These are phyloP conservation scores for Linaria vulgaris DNA, from an alignment of 257 asterid genomes.

Conservation along the genomic window DNA sequence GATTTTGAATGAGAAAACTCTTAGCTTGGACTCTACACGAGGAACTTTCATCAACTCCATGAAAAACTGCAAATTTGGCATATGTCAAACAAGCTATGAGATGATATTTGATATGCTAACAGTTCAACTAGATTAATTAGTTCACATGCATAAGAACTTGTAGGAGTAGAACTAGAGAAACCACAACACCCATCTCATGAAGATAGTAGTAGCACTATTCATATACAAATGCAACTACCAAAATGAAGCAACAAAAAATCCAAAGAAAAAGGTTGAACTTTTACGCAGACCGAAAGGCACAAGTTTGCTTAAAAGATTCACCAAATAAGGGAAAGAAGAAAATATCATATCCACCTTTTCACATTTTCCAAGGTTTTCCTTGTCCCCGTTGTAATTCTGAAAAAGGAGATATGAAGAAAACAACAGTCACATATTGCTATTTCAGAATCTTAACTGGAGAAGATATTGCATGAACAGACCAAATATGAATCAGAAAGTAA, in stretches of 20 bases:
- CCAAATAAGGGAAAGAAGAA: conserved; percentile 12
- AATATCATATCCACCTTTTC: conserved; percentile 56
- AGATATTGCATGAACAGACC: background rate
- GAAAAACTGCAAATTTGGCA: conserved; percentile 57
- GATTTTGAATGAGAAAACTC: conserved; percentile 70
- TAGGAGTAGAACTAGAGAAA: background rate
- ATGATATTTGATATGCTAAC: conserved; percentile 1
- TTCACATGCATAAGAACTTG: background rate
- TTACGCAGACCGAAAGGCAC: conserved; percentile 5
- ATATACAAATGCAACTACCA: conserved; percentile 5
- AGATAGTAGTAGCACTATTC: background rate
- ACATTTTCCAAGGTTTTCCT: conserved; percentile 81
- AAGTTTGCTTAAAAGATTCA: conserved; percentile 15
- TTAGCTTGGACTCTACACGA: conserved; percentile 72
- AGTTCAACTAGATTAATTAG: conserved; percentile 2
- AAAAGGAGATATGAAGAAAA: conserved; percentile 22
- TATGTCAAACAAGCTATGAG: conserved; percentile 7
- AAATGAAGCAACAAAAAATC: background rate
- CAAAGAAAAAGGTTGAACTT: background rate
- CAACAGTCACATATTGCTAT: background rate
- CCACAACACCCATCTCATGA: background rate
- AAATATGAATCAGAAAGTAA: background rate
- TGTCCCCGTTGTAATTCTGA: conserved; percentile 75
- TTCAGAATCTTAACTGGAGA: conserved; percentile 6
- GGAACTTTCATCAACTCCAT: conserved; percentile 84